phyloP scores from a whole-genome alignment of 2,329 filamentous ascomycete genomes.

The Xylariaceae sp. region DNA sequence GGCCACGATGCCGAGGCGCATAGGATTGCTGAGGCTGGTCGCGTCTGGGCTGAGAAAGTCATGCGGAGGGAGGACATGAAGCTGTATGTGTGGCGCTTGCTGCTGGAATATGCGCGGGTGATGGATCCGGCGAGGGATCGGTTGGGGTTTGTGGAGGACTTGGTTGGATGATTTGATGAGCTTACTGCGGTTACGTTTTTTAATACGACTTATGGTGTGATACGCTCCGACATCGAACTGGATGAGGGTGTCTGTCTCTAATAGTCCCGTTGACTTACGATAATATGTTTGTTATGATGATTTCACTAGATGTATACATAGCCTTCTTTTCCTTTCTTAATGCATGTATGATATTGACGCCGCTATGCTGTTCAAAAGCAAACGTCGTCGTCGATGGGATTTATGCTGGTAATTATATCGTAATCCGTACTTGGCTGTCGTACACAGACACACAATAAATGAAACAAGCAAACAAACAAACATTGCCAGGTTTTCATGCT shows the following conservation, averaged over 20 bases:
- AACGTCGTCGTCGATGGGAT: too few relatives aligned
- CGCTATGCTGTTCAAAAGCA: too few relatives aligned
- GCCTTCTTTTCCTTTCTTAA: background rate
- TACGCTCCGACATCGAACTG: background rate
- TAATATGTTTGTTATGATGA: background rate
- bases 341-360: background rate
- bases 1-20: slow-evolving; percentile 42
- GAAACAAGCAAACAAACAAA: too few relatives aligned
- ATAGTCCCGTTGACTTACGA: background rate
- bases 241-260: background rate
- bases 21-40: slow-evolving; percentile 54
- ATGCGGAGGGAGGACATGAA: slow-evolving; percentile 61
- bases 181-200: background rate
- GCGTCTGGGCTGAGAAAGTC: slow-evolving; percentile 56
- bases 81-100: slow-evolving; percentile 58
- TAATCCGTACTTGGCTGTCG: too few relatives aligned
- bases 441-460: too few relatives aligned
- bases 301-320: background rate
- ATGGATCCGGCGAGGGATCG: slow-evolving; percentile 35
- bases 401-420: too few relatives aligned
- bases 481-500: too few relatives aligned
- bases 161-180: slow-evolving; percentile 19
- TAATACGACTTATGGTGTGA: background rate
- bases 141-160: slow-evolving; percentile 42
- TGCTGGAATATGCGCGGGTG: slow-evolving; percentile 53